Evolutionary conservation across 495 filamentous ascomycete genomes (phyloP), one percentile per base, ranked within the genome.

Genomic region (Pseudoneurospora amorphoporcata): DNA sequence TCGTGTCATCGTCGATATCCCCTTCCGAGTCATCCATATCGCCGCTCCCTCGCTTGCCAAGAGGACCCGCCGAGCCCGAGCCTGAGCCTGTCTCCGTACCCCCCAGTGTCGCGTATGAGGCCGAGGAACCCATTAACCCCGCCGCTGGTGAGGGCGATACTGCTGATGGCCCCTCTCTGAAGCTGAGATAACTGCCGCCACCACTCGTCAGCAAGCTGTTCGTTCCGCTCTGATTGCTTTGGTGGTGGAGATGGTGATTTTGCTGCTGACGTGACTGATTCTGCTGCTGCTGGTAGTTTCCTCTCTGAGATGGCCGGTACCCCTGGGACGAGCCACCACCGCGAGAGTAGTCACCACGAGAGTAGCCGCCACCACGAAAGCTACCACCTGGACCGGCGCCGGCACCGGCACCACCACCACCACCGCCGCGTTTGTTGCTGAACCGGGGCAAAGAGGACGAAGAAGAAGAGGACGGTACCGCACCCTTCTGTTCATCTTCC

Each of bases 1-100:
- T 75, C 23, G 42, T 65, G 10, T 83, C 79, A 29, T 88, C 87
- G 75, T 88, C 86, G n/a, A 87, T 43, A 71, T 90, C 90, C 84
- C 39, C 68, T 88, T 84, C 82, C 69, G 82, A 82, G 70, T 84
- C 81, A 23, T 84, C 84, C 61, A 85, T 81, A 68, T 82, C 82
- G 12, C 82, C 82, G 74, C 84, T 84, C 0, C 80, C 76, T 6
- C 82, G 78, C 79, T 85, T 84, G 9, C 77, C 76, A 71, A 75
- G 79, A 8, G 80, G 76, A 53, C 72, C 70, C 68, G 71, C 70
- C 68, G 71, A 61, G 53, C 53, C 53, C 12, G 53, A 61, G 53
- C 53, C 70, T 8, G 70, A 70, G n/a, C 61, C 69, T 29, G 39
- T n/a, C 61, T 69, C 77, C 77, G 74, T 77, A 69, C n/a, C 73